These are phyloP conservation scores for Zizania latifolia DNA, from an alignment of 176 grass and related monocot genomes.

Conservation along the genomic window DNA sequence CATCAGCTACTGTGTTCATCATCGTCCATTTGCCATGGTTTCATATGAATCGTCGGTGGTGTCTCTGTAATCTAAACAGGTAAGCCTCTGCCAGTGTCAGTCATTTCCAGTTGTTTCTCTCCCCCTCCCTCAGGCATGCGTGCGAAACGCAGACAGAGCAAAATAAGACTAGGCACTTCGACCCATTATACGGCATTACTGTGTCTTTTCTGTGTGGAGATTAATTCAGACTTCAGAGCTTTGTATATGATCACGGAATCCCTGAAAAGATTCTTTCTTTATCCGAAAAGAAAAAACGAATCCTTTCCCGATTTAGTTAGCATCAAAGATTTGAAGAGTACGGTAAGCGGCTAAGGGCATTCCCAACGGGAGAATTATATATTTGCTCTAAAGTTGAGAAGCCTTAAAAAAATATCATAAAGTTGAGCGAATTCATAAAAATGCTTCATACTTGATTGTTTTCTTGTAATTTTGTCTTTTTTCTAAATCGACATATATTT, in stretches of 20 bases:
- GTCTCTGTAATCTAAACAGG: conserved; percentile 23
- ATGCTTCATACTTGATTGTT: no score
- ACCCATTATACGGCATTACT: no score
- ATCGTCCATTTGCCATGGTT: not conserved
- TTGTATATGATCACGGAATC: conserved; percentile 17
- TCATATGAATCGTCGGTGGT: conserved; percentile 18
- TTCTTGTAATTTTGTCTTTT: no score
- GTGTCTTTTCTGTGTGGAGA: no score
- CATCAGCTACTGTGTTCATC: not conserved
- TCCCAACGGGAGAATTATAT: no score
- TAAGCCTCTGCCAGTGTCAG: conserved; percentile 24
- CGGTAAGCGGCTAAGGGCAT: no score
- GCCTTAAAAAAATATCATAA: no score
- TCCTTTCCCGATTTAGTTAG: not conserved
- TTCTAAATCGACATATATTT: no score
- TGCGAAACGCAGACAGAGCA: conserved; percentile 17
- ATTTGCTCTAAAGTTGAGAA: no score
- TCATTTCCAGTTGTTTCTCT: conserved; percentile 4
- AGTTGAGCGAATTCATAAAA: no score
- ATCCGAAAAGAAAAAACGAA: not conserved
- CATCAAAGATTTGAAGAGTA: not conserved
- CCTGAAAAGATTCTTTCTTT: conserved; percentile 11
- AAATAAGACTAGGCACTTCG: not conserved
- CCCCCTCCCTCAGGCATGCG: conserved; percentile 20
- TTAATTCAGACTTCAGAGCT: conserved; percentile 11